Evolutionary conservation across 2,329 filamentous ascomycete species (phyloP), one percentile per base, ranked within the genome.

Genomic region (Cladosporium colombiae): DNA sequence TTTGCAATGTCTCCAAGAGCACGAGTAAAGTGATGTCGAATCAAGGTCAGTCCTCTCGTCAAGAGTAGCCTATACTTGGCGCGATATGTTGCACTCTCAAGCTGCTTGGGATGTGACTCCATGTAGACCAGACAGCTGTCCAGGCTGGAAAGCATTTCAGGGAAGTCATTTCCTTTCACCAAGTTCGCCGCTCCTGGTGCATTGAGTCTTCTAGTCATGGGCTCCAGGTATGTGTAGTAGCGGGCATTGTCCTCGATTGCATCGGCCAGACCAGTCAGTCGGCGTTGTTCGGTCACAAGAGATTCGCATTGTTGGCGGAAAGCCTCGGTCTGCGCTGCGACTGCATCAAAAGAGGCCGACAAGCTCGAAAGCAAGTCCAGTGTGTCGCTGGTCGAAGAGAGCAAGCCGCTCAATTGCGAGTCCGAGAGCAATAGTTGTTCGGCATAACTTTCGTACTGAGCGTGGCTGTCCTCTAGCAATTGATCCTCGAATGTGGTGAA

Each of bases 101-200:
- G 91, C 76, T 97, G 96, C 8, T 87, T 88, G 10, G 91, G 86
- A 81, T 97, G 92, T 62, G 87, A 84, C 67, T 91, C 86, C 93
- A 98, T 97, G 75, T 98, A 98, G 33, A 89, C 89, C 71, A 99
- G 87, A 76, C 94, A 99, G 62, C 92, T 88, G 78, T 98, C 93
- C 59, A 99, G 82, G 68, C 92, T 94, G 56, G 87, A 85, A 58
- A 99, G 81, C 84, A 98, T 96, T 62, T 97, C 91, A 2, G 90
- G 88, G 74, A 98, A 97, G 53, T 91, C 90, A 60, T 90, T 88
- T 65, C 90, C 89, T 55, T 93, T 90, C 18, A 97, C 93, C 64
- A 97, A 84, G 65, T 90, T 92, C 58, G 91, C 89, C 23, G 94
- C 93, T 0, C 93, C 93, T 0, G 95, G 93, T 0, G 93, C 93